Base-by-base conservation (phyloP, 495 filamentous ascomycete species). In the Hypoxylon trugodes region DNA sequence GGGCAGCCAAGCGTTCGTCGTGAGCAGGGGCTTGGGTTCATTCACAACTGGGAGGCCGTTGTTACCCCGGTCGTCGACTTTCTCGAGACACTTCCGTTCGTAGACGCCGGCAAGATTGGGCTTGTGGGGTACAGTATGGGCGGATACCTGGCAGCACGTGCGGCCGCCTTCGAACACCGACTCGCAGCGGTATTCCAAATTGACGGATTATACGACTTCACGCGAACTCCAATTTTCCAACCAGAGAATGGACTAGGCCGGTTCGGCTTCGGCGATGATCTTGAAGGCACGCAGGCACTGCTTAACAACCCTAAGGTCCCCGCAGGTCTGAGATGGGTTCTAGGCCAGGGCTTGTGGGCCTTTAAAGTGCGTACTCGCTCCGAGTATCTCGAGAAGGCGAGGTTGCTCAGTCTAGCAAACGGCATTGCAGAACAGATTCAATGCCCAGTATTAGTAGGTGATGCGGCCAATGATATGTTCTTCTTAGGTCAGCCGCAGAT, bases 1-100 rank as follows among this genome's bases (percentile, higher is more conserved):
- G 82, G 81, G 2, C 81, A 82, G 49, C 71, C 74, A 7, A 75
- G 70, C 4, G 74, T 80, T 2, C 71, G 73, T 10, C 76, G 78
- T 1, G 30, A 79, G 6, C 79, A 84, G 61, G 71, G 74, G 9
- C 15, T 76, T 16, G 80, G 80, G 8, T 82, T 83, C 66, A 81
- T 81, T 50, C 68, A 70, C 15, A 70, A 82, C n/a, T 84, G 81
- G 79, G 75, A 79, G 69, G 66, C 68, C 12, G 79, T 76, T 1
- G 72, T 80, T 1, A 70, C 74, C 1, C 79, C 79, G 1, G 59
- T 81, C 5, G 61, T 83, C 1, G 79, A 83, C 72, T 78, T 73
- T 56, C 51, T 76, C 16, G 45, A 61, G 15, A 65, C 67, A 22
- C 46, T 48, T 7, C 53, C 68, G 12, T 68, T 61, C 18, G 69